These are phyloP conservation scores for Tolypocladium nubicola DNA, from an alignment of 2,329 filamentous ascomycete genomes.

Conservation along the genomic window DNA sequence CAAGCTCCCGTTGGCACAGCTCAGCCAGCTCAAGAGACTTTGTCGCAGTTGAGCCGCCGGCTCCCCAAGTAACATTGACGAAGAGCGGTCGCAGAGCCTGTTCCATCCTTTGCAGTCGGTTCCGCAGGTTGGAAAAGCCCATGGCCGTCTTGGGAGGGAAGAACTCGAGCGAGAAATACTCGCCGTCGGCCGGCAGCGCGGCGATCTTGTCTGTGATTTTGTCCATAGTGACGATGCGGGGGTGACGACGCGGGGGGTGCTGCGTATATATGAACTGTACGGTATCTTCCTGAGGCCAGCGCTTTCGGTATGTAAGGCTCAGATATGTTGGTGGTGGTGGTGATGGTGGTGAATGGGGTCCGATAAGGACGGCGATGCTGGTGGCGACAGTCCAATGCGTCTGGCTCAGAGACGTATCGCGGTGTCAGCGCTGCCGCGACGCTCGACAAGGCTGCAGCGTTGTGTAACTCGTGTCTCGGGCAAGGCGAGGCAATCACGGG, in stretches of 20 bases:
- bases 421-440: not conserved
- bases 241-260: slow-evolving; percentile 1
- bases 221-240: slow-evolving; percentile 43
- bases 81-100: slow-evolving; percentile 84
- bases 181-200: slow-evolving; percentile 68
- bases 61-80: slow-evolving; percentile 96
- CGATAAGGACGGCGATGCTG: not conserved
- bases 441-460: not conserved
- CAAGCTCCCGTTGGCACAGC: slow-evolving; percentile 84
- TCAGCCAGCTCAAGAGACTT: slow-evolving; percentile 93
- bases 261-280: not conserved
- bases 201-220: slow-evolving; percentile 94
- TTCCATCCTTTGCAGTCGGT: slow-evolving; percentile 90
- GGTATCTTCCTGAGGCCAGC: not conserved
- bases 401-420: not conserved
- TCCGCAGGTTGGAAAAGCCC: slow-evolving; percentile 88
- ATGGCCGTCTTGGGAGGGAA: slow-evolving; percentile 96
- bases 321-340: not conserved
- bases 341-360: not conserved
- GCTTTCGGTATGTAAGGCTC: not conserved
- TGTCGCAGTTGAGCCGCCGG: slow-evolving; percentile 79
- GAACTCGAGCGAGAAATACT: slow-evolving; percentile 97
- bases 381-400: not conserved
- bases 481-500: not conserved
- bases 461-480: not conserved